phyloP scores from a whole-genome alignment of 2,329 filamentous ascomycete species.

The Pseudogymnoascus sp. region DNA sequence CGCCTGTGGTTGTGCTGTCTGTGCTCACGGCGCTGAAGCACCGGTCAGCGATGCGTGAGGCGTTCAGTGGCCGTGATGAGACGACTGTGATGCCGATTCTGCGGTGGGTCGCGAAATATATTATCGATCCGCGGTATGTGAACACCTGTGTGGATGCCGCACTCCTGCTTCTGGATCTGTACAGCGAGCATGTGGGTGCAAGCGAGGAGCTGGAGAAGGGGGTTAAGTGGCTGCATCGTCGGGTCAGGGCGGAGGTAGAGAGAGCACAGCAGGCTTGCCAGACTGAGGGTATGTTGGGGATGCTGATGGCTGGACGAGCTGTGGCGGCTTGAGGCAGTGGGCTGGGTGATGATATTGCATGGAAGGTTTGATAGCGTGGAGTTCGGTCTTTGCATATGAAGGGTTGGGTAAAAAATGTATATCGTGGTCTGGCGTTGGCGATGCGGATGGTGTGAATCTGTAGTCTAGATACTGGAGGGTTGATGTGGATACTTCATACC shows the following conservation, averaged over 20 bases:
- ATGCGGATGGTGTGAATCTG: slow-evolving; percentile 2
- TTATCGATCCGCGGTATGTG: slow-evolving; percentile 76
- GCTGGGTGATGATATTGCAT: slow-evolving; percentile 3
- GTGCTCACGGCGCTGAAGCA: slow-evolving; percentile 79
- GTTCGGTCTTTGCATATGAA: slow-evolving; percentile 10
- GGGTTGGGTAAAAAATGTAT: slow-evolving; percentile 9
- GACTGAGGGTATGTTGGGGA: slow-evolving; percentile 82
- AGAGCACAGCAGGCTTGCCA: slow-evolving; percentile 74
- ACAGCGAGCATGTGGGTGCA: slow-evolving; percentile 69
- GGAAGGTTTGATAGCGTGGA: slow-evolving; percentile 9
- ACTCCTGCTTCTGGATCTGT: slow-evolving; percentile 77
- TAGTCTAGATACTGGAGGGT: slow-evolving; percentile 4
- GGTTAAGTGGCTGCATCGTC: slow-evolving; percentile 60
- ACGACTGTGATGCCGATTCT: slow-evolving; percentile 73
- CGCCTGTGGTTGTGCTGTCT: slow-evolving; percentile 60
- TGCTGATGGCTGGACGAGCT: slow-evolving; percentile 48
- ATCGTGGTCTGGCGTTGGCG: slow-evolving; percentile 5
- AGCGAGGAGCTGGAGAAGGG: slow-evolving; percentile 65
- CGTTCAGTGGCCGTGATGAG: slow-evolving; percentile 76
- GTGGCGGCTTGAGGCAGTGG: not conserved
- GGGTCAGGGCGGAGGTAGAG: slow-evolving; percentile 72
- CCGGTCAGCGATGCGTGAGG: slow-evolving; percentile 73
- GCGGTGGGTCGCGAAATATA: slow-evolving; percentile 72
- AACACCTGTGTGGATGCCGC: slow-evolving; percentile 75
- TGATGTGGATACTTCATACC: slow-evolving; percentile 7